Evolutionary conservation across 2,329 filamentous ascomycete genomes (phyloP), one percentile per base, ranked within the genome.

Genomic region (Epichloe coenophiala): DNA sequence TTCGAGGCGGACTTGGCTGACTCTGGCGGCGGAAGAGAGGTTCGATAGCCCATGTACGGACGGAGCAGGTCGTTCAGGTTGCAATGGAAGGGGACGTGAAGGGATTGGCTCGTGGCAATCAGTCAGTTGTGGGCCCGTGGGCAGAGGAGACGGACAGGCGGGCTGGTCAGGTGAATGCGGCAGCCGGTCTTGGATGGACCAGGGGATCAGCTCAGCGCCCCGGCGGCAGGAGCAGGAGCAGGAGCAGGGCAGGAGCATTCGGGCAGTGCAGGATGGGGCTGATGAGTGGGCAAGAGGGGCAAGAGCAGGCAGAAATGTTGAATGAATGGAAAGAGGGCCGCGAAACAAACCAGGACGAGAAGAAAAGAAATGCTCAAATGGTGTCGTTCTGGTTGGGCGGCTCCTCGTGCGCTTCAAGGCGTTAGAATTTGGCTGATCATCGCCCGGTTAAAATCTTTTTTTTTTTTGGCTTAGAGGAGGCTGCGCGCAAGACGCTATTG

Each of bases 161-260:
- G 46, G 51, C 42, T 45, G 53, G 49, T 51, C 51, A 55, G 53
- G 49, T 51, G 54, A 51, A 52, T 43, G 48, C 41, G 31, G 41
- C 21, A 33, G 41, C 41, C 21, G 41, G 21, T 44, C 21, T 3
- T 31, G 15, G 27, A n/a, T 17, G 17, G 17, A n/a, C 21, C 41
- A 44, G 42, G 42, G 42, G 23, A 27, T 27, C 23, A 27, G 23
- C 23, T 27, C 42, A 45, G 42, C 42, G 5, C 12, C 17, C 9
- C 42, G 42, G 42, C 42, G 42, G 42, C 42, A 45, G 42, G 42
- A 45, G 42, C 42, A 45, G 42, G 42, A 45, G 21, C 40, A 42
- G 23, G 23, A 23, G 23, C 23, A 23, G 21, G 21, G 19, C 19
- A 21, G 42, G 42, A 44, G 21, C 39, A 41, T 21, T 5, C 39